Base-by-base conservation (phyloP, 148 eudicot genomes). In the Rheum nobile region DNA sequence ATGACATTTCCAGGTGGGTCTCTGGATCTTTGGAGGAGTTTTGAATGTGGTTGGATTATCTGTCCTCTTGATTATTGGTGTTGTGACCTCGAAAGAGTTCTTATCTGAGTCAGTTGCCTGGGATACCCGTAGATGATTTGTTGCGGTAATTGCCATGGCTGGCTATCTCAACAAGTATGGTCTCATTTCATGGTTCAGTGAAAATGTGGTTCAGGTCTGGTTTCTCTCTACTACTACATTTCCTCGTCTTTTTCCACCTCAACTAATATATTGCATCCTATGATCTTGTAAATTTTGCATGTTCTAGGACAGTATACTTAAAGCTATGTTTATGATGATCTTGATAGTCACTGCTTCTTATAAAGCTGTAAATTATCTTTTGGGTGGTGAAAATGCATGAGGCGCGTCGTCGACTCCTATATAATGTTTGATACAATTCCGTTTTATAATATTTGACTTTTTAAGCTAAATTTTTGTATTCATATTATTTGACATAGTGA, bases 61-160 rank as follows among this genome's bases (percentile, higher is more conserved):
- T 0, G 77, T 94, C 75, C 96, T 94, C 74, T 89, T 94, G 41
- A 73, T 90, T 47, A 86, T 88, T 17, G 98, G 98, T 61, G 98
- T 94, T 80, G 93, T 94, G 55, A 91, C 98, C 76, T 94, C 93
- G 96, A 89, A 91, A 82, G 98, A 91, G 74, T 94, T 97, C 84
- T 76, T 95, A 67, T 89, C 86, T 44, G 97, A 91, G 84, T 70
- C 93, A n/a, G 97, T 95, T 78, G 97, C 99, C 4, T 91, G 99
- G 97, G 97, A 91, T 80, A 91, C 97, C 67, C 96, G 91, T 26
- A 94, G 93, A 13, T 94, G 97, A 96, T 94, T 91, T 75, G 97
- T 96, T 73, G 98, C 98, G 1, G 91, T 94, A 10, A 94, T 94
- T 77, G 98, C 98, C 57, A 94, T 94, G 98, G 98, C 98, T 84